These are phyloP conservation scores for Marvania coccoides DNA, from an alignment of 139 green algal species.

Conservation along the genomic window DNA sequence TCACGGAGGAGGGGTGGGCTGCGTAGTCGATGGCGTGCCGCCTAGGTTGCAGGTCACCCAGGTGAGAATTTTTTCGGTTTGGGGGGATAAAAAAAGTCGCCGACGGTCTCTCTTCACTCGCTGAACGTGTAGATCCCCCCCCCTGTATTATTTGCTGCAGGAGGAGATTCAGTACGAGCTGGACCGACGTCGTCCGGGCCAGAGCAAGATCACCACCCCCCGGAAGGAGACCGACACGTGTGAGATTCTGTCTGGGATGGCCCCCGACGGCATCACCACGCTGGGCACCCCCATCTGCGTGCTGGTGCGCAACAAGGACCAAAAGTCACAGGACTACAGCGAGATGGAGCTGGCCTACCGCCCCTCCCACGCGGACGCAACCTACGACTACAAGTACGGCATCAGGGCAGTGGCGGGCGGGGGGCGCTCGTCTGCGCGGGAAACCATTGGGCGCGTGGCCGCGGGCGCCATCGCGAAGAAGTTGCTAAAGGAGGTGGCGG, in stretches of 20 bases:
- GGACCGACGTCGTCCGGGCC: conserved; percentile 80
- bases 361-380: conserved; percentile 94
- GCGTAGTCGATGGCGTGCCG: conserved; percentile 93
- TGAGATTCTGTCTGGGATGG: conserved; percentile 84
- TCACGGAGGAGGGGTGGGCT: conserved; percentile 94
- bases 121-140: not conserved
- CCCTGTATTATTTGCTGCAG: not conserved
- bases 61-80: not conserved
- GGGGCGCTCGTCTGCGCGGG: conserved; percentile 86
- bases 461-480: conserved; percentile 97
- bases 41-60: conserved; percentile 76
- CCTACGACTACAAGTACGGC: conserved; percentile 99
- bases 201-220: conserved; percentile 96
- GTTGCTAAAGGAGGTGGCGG: conserved; percentile 69
- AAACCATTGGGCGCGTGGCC: conserved; percentile 96
- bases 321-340: conserved; percentile 74
- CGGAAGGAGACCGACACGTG: conserved; percentile 90
- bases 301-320: conserved; percentile 95
- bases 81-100: not conserved
- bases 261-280: conserved; percentile 66
- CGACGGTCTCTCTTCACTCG: not conserved
- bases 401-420: conserved; percentile 93
- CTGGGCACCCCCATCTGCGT: conserved; percentile 91
- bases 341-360: conserved; percentile 88
- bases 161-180: conserved; percentile 78